phyloP scores from a whole-genome alignment of 2,329 filamentous ascomycete genomes.

The Botrytis elliptica region DNA sequence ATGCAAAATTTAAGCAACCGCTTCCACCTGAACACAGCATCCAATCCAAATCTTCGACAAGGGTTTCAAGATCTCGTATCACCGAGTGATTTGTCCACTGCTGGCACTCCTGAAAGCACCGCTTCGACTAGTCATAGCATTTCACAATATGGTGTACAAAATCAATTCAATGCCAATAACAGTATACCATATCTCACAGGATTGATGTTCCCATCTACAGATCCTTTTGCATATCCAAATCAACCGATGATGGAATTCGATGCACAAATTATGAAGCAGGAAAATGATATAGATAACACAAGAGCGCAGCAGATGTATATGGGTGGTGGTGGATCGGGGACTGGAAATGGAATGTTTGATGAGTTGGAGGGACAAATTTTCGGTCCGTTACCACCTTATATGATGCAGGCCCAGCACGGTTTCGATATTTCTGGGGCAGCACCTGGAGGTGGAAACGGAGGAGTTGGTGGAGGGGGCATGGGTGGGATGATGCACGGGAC shows the following conservation, averaged over 20 bases:
- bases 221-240: slow-evolving; percentile 75
- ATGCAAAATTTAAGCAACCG: slow-evolving; percentile 25
- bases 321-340: slow-evolving; percentile 27
- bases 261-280: slow-evolving; percentile 38
- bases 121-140: slow-evolving; percentile 27
- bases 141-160: slow-evolving; percentile 26
- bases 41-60: slow-evolving; percentile 35
- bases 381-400: slow-evolving; percentile 67
- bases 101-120: slow-evolving; percentile 34
- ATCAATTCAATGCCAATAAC: slow-evolving; percentile 41
- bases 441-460: not conserved
- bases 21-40: slow-evolving; percentile 31
- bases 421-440: slow-evolving; percentile 26
- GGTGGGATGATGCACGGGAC: not conserved
- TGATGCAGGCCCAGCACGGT: slow-evolving; percentile 42
- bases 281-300: slow-evolving; percentile 20
- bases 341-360: slow-evolving; percentile 43
- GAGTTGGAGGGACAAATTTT: slow-evolving; percentile 73
- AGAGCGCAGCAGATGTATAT: slow-evolving; percentile 33
- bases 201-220: slow-evolving; percentile 77
- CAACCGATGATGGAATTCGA: slow-evolving; percentile 66
- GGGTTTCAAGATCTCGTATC: slow-evolving; percentile 35
- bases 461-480: not conserved
- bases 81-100: slow-evolving; percentile 32
- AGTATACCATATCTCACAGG: slow-evolving; percentile 66